These are phyloP conservation scores for Xylariaceae sp. DNA, from an alignment of 2,329 filamentous ascomycete species.

Conservation along the genomic window DNA sequence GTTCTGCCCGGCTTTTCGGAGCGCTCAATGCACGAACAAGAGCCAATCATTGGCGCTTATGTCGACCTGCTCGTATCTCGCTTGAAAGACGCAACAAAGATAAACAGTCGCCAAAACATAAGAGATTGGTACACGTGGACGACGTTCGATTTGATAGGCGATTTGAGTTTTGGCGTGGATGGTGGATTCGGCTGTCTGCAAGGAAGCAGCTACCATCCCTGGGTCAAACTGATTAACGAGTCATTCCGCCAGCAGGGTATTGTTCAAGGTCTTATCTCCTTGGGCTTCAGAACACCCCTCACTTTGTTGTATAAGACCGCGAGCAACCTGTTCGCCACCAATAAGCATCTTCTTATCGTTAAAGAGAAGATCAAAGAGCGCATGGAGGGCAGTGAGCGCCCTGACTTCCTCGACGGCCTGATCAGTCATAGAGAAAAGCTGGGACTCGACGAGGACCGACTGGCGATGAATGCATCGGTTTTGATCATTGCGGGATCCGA, in stretches of 20 bases:
- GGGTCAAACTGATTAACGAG: conserved; percentile 28
- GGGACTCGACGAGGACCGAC: conserved; percentile 8
- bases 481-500: conserved; percentile 45
- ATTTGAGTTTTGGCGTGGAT: conserved; percentile 42
- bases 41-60: conserved; percentile 36
- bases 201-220: conserved; percentile 30
- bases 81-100: conserved; percentile 15
- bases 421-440: conserved; percentile 15
- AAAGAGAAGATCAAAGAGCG: conserved; percentile 24
- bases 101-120: conserved; percentile 23
- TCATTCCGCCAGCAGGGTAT: conserved; percentile 19
- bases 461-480: conserved; percentile 20
- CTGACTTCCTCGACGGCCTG: conserved; percentile 31
- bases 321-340: conserved; percentile 2
- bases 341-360: conserved; percentile 17
- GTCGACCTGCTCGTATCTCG: conserved; percentile 32
- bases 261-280: conserved; percentile 3
- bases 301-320: background rate
- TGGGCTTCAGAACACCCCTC: conserved; percentile 8
- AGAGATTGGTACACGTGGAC: conserved; percentile 37
- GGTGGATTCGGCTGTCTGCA: conserved; percentile 35
- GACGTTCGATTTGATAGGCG: conserved; percentile 42
- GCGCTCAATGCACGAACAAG: conserved; percentile 37
- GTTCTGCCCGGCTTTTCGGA: conserved; percentile 39
- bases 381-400: conserved; percentile 23